A percentile compares a stretch with the other conserved stretches of the same genome.
Conservation (phyloP, 2,329 filamentous ascomycete species). For the Albophoma yamanashiensis region DNA sequence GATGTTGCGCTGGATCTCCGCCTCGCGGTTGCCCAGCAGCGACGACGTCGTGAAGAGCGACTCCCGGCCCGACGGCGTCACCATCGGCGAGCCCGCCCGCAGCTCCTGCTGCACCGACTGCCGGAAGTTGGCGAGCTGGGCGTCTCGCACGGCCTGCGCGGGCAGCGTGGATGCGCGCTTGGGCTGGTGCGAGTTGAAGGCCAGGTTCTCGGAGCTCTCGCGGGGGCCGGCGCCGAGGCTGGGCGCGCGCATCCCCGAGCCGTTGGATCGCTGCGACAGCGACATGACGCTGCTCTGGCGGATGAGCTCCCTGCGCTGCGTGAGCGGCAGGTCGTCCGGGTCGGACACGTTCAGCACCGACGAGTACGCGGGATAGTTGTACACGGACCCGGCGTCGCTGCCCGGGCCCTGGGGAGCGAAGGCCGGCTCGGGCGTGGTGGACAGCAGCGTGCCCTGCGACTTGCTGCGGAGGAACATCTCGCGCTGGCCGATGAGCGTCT, state of each 20-base stretch:
- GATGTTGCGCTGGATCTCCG: constrained; percentile 35
- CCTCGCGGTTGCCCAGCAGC: constrained; percentile 22
- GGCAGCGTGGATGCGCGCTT: constrained; percentile 33
- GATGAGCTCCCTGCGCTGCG: constrained; percentile 53
- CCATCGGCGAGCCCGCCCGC: constrained; percentile 27
- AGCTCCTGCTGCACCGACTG: constrained; percentile 54
- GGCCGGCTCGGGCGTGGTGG: constrained; percentile 14
- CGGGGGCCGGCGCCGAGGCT: constrained; percentile 6
- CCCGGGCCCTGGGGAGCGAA: constrained; percentile 13
- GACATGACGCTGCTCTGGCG: constrained; percentile 36
- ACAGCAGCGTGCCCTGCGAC: constrained; percentile 29
- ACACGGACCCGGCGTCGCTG: constrained; percentile 31
- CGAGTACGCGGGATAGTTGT: constrained; percentile 23
- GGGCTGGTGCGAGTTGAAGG: constrained; percentile 46
- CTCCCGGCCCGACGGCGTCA: constrained; percentile 23
- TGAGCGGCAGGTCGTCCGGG: constrained; percentile 61
- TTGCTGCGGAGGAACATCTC: constrained; percentile 44
- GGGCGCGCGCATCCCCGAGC: background rate
- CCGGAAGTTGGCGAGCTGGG: constrained; percentile 56
- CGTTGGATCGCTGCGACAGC: constrained; percentile 7
- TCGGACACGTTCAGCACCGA: constrained; percentile 24
- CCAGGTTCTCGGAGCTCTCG: constrained; percentile 20
- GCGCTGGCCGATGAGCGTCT: constrained; percentile 45
- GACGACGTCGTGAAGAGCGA: constrained; percentile 24
- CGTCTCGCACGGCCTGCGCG: constrained; percentile 36